Percentiles rank a stretch among this genome's conserved stretches.
Conservation (phyloP, 176 grass and related monocot species). For the Eragrostis curvula region DNA sequence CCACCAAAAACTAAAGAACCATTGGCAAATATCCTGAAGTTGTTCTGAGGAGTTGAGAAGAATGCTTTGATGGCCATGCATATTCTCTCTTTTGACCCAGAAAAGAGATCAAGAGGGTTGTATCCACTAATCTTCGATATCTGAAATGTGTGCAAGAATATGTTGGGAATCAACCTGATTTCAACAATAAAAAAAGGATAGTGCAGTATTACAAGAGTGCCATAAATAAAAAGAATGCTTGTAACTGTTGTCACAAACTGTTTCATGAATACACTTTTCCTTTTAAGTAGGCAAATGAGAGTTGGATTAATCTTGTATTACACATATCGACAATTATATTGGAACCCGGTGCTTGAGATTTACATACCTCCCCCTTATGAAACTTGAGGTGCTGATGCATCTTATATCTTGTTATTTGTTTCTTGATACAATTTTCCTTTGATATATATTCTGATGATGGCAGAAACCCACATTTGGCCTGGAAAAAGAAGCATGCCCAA, state of each 20-base stretch:
- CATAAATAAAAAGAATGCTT: constrained; percentile 26
- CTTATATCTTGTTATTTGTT: constrained; percentile 79
- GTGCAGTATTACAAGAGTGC: constrained; percentile 14
- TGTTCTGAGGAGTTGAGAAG: constrained; percentile 82
- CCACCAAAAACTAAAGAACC: constrained; percentile 78
- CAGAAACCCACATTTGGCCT: constrained; percentile 96
- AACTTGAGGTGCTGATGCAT: constrained; percentile 94
- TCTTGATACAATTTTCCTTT: constrained; percentile 78
- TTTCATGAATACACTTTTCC: background rate
- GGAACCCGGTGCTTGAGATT: background rate
- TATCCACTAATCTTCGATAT: constrained; percentile 74
- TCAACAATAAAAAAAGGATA: constrained; percentile 3
- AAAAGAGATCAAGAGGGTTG: constrained; percentile 90
- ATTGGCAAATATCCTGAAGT: constrained; percentile 85
- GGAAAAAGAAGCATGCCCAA: constrained; percentile 18
- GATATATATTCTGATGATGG: constrained; percentile 92
- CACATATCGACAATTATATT: constrained; percentile 6
- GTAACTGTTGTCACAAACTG: background rate
- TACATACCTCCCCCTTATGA: constrained; percentile 70
- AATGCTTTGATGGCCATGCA: constrained; percentile 65
- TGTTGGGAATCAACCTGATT: constrained; percentile 36
- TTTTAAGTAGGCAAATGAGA: constrained; percentile 6
- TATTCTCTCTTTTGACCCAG: constrained; percentile 88
- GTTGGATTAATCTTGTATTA: constrained; percentile 12
- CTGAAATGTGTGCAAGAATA: constrained; percentile 63